phyloP scores from a whole-genome alignment of 2,329 filamentous ascomycete species.

The Apiospora hydei region DNA sequence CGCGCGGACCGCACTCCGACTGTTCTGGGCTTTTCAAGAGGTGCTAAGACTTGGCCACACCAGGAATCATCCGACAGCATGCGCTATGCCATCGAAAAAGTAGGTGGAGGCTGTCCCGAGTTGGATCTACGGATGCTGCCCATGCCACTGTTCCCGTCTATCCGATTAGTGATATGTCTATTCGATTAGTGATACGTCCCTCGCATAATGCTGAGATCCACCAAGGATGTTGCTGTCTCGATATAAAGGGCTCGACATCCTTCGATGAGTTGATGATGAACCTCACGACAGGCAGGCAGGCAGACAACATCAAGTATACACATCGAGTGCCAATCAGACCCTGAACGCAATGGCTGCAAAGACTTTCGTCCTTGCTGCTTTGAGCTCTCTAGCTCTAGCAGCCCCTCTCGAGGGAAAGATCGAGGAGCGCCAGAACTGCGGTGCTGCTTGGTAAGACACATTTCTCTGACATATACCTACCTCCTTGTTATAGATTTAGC shows the following conservation, averaged over 20 bases:
- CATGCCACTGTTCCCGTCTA: conserved; percentile 14
- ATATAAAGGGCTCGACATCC: not conserved
- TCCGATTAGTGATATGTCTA: not conserved
- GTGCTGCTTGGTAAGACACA: conserved; percentile 41
- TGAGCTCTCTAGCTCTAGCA: conserved; percentile 48
- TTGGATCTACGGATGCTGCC: conserved; percentile 12
- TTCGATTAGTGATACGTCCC: not conserved
- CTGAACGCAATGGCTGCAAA: conserved; percentile 37
- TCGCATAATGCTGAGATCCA: not conserved
- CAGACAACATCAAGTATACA: not conserved
- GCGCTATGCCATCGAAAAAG: not conserved
- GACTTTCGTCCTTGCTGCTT: conserved; percentile 43
- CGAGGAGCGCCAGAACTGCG: conserved; percentile 50
- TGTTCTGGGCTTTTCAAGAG: not conserved
- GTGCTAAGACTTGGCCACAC: conserved; percentile 15
- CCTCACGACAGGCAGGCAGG: not conserved
- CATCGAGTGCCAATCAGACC: not conserved
- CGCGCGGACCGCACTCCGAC: conserved; percentile 14
- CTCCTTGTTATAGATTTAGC: not conserved
- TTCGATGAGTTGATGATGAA: not conserved
- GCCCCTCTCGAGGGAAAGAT: conserved; percentile 51
- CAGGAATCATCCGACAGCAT: conserved; percentile 1
- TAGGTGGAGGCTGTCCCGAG: not conserved
- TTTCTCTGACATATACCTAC: too few species aligned
- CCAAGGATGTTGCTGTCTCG: not conserved